Base-by-base conservation (phyloP, 75 land plant species). In the Pinus albicaulis region DNA sequence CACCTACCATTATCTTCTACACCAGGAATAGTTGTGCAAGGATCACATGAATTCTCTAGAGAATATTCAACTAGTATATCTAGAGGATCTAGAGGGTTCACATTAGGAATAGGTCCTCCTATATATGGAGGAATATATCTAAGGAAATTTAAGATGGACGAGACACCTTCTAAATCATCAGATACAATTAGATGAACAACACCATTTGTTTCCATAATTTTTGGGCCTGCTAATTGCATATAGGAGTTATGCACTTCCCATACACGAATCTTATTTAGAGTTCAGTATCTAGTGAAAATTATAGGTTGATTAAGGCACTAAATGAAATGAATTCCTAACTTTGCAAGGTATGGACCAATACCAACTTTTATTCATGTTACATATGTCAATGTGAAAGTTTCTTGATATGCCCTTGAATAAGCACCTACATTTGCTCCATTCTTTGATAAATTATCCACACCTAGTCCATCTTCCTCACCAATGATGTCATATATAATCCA, bases 161-260 rank as follows among this genome's bases (percentile, higher is more conserved):
- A 83, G 34, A 94, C 80, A 25, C 99, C 99, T 75, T 94, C 98
- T 52, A 97, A 88, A 80, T 97, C 99, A 84, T 97, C 99, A 26
- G 87, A 78, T 15, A 97, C 99, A 11, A 95, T 97, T 7, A 92
- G 83, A 85, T 97, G 99, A 57, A 84, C 87, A 24, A 97, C 99
- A 61, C 99, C 99, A 83, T 97, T 97, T 13, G 92, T 91, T 53
- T 92, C 99, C 99, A 97, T 97, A n/a, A n/a, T n/a, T 74, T 97
- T 97, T 57, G 99, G 99, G 36, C 99, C 99, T 52, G 98, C 99
- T 26, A 97, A 86, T 84, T 97, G 99, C 98, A 97, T 97, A 55
- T 97, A 98, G 6, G 99, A 97, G 76, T 95, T 94, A 76, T 97
- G 94, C 5, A 97, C 98, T 61, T 97, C 99, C 57, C 99, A 81